These are phyloP conservation scores for Penicillium lividum DNA, from an alignment of 495 filamentous ascomycete species.

Conservation along the genomic window DNA sequence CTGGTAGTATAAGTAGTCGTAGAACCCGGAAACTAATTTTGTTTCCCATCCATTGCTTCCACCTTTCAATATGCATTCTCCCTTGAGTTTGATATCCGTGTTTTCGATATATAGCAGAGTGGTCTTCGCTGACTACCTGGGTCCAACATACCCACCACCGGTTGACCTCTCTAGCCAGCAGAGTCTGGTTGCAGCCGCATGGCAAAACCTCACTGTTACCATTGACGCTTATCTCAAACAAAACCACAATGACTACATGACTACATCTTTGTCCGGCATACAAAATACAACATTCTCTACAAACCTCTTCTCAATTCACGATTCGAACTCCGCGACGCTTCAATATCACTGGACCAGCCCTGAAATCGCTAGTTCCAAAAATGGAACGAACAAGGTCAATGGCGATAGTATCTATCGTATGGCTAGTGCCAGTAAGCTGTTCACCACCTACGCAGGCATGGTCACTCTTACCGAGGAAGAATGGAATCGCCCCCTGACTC, in stretches of 20 bases:
- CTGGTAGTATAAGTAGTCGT: neutral
- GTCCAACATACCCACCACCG: slow-evolving; percentile 39
- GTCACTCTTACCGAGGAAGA: slow-evolving; percentile 35
- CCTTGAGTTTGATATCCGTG: neutral
- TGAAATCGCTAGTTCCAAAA: slow-evolving; percentile 15
- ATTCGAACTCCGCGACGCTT: slow-evolving; percentile 30
- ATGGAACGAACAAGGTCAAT: slow-evolving; percentile 44
- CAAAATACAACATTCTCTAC: slow-evolving; percentile 47
- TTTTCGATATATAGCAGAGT: neutral
- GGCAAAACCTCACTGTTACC: slow-evolving; percentile 32
- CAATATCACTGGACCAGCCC: slow-evolving; percentile 35
- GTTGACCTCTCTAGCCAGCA: slow-evolving; percentile 35
- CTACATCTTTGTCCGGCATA: slow-evolving; percentile 15
- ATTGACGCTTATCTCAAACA: slow-evolving; percentile 21
- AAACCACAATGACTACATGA: neutral
- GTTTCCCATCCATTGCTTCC: neutral
- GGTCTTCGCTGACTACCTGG: slow-evolving; percentile 33
- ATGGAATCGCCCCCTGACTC: slow-evolving; percentile 46
- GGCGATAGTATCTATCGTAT: slow-evolving; percentile 51
- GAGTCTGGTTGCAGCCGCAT: slow-evolving; percentile 38
- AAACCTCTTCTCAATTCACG: slow-evolving; percentile 39
- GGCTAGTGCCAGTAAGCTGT: slow-evolving; percentile 54
- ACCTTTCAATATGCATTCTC: neutral
- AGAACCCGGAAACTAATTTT: neutral
- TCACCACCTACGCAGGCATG: slow-evolving; percentile 46